Evolutionary conservation across 805 yeast genomes (phyloP).

Genomic region (Zygosaccharomyces bailii): DNA sequence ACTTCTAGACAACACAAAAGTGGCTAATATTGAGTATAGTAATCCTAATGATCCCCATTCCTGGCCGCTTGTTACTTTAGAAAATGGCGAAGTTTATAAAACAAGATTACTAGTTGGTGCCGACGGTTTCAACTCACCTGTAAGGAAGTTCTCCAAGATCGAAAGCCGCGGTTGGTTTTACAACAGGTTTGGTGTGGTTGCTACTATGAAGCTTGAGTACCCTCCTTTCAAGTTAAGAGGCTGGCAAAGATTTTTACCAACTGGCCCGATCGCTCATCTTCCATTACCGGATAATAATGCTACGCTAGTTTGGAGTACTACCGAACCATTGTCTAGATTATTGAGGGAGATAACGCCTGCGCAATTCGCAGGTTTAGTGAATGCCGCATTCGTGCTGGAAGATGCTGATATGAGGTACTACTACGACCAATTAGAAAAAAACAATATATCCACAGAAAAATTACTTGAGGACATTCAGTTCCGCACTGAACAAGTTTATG

Average conservation of each 20-base stretch:
- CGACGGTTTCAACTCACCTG: conserved; percentile 95
- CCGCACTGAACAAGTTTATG: conserved; percentile 46
- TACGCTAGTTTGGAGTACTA: conserved; percentile 91
- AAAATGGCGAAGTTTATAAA: conserved; percentile 58
- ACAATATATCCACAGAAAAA: conserved; percentile 40
- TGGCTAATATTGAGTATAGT: conserved; percentile 46
- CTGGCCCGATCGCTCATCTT: conserved; percentile 89
- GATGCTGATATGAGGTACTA: conserved; percentile 73
- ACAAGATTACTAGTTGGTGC: conserved; percentile 88
- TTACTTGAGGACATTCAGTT: conserved; percentile 68
- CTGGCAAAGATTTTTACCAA: conserved; percentile 87
- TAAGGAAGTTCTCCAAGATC: conserved; percentile 73
- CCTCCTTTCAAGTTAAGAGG: conserved; percentile 71
- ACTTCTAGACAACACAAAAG: conserved; percentile 66
- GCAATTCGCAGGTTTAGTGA: conserved; percentile 65
- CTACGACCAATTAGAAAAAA: conserved; percentile 41
- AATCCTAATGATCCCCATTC: conserved; percentile 40
- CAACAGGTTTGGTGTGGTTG: conserved; percentile 87
- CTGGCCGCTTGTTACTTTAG: conserved; percentile 76
- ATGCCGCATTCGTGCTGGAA: conserved; percentile 81
- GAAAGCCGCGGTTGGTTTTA: conserved; percentile 92
- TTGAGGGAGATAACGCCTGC: conserved; percentile 56
- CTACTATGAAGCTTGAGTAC: conserved; percentile 70
- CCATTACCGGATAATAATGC: conserved; percentile 86
- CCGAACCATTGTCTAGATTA: conserved; percentile 67